These are phyloP conservation scores for Thymus mandschuricus DNA, from an alignment of 257 asterid genomes.

Conservation along the genomic window DNA sequence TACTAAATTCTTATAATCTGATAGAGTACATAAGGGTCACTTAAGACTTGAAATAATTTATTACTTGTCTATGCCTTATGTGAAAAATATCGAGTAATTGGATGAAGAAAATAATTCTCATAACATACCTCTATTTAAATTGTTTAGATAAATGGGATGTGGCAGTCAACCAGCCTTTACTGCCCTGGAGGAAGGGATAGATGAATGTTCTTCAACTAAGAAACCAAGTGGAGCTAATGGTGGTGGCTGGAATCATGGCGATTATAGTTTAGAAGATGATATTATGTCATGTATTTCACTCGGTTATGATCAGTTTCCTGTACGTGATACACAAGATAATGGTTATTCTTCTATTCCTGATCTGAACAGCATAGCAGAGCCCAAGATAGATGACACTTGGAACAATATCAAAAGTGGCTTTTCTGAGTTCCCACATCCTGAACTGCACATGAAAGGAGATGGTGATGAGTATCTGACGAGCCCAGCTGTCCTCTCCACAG, in stretches of 20 bases:
- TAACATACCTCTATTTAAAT: slow-evolving; percentile 28
- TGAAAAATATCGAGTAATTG: slow-evolving; percentile 17
- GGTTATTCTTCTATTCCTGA: slow-evolving; percentile 36
- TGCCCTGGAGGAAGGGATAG: slow-evolving; percentile 36
- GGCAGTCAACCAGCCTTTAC: slow-evolving; percentile 40
- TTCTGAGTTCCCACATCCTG: slow-evolving; percentile 32
- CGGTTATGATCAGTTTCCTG: slow-evolving; percentile 36
- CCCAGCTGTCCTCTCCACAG: slow-evolving; percentile 35
- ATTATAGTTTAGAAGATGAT: slow-evolving; percentile 39
- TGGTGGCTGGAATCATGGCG: slow-evolving; percentile 36
- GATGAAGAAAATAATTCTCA: slow-evolving; percentile 24
- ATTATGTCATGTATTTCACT: slow-evolving; percentile 26
- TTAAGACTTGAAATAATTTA: slow-evolving; percentile 7
- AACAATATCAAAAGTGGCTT: slow-evolving; percentile 31
- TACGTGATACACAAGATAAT: slow-evolving; percentile 32
- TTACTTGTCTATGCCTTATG: slow-evolving; percentile 16
- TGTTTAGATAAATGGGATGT: slow-evolving; percentile 51
- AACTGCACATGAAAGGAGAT: slow-evolving; percentile 28
- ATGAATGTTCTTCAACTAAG: slow-evolving; percentile 31
- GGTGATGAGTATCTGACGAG: slow-evolving; percentile 35
- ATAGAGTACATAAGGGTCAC: not conserved
- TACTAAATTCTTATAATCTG: not conserved
- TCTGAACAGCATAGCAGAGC: slow-evolving; percentile 37
- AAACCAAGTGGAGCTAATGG: slow-evolving; percentile 45
- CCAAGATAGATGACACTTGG: slow-evolving; percentile 36